Evolutionary conservation across 257 asterid species (phyloP).

Genomic region (Primulina tabacum): DNA sequence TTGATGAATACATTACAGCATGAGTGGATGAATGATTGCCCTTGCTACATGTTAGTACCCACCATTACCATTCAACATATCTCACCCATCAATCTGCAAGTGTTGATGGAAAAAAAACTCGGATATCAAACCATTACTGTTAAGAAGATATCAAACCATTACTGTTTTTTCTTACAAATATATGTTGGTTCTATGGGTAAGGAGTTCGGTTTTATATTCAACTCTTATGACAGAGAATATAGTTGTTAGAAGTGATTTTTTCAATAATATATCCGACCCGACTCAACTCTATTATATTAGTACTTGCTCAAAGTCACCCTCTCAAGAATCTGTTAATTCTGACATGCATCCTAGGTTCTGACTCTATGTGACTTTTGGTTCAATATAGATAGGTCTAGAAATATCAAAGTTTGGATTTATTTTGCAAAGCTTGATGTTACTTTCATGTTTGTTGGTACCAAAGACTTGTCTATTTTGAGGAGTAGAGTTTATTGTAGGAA

Average conservation of each 20-base stretch:
- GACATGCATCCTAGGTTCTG: not conserved
- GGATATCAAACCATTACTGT: too few relatives aligned
- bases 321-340: not conserved
- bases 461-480: not conserved
- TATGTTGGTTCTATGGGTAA: too few relatives aligned
- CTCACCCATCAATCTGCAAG: not conserved
- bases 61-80: conserved; percentile 15
- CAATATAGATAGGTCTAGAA: not conserved
- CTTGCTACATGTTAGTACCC: conserved; percentile 17
- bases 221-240: too few relatives aligned
- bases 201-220: not conserved
- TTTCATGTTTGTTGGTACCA: not conserved
- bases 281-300: not conserved
- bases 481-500: not conserved
- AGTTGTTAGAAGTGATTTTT: too few relatives aligned
- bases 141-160: too few relatives aligned
- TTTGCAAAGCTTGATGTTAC: not conserved
- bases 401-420: not conserved
- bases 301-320: not conserved
- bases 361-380: not conserved
- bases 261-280: too few relatives aligned
- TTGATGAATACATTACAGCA: conserved; percentile 15
- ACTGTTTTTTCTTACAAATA: too few relatives aligned
- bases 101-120: too few relatives aligned
- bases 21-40: conserved; percentile 24